A percentile compares a stretch with the other conserved stretches of the same genome.
These are phyloP conservation scores for Termitomyces sp. DNA, from an alignment of 768 basidiomycete genomes.

Conservation along the genomic window DNA sequence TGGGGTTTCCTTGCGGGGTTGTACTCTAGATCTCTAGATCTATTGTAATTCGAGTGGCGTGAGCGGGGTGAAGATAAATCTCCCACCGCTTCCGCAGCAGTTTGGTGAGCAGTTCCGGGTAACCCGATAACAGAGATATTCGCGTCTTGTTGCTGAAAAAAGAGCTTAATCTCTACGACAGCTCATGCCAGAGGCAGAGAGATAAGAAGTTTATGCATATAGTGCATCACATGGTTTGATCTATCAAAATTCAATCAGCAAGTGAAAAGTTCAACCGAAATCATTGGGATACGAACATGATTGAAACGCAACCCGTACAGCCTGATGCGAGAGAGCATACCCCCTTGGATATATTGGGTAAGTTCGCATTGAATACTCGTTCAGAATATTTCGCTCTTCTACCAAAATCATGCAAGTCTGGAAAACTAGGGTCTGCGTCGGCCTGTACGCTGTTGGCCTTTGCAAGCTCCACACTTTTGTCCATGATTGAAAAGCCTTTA, in stretches of 20 bases:
- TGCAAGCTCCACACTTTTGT: conserved; percentile 52
- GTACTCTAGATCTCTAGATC: conserved; percentile 8
- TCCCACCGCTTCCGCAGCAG: too few relatives aligned
- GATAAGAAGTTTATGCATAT: conserved; percentile 53
- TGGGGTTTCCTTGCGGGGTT: too few relatives aligned
- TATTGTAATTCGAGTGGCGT: too few relatives aligned
- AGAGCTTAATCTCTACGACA: conserved; percentile 40
- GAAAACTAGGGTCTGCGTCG: conserved; percentile 67
- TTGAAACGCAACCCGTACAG: conserved; percentile 38
- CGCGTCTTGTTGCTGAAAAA: conserved; percentile 24
- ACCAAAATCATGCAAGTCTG: conserved; percentile 61
- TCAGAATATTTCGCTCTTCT: conserved; percentile 46
- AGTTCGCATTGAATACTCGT: conserved; percentile 41
- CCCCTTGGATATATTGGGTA: conserved; percentile 48
- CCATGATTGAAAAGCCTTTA: conserved; percentile 50
- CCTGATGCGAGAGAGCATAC: conserved; percentile 43
- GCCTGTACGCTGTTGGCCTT: conserved; percentile 49
- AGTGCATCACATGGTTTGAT: conserved; percentile 60
- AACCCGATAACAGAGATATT: conserved; percentile 56
- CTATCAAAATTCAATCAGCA: conserved; percentile 20
- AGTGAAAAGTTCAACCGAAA: background rate
- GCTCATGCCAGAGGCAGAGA: conserved; percentile 46
- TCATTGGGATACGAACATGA: conserved; percentile 37
- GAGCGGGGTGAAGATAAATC: too few relatives aligned
- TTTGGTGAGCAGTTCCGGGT: conserved; percentile 58